Conservation (phyloP, 441 rosid genomes). For the Pelargonium fulgidum region DNA sequence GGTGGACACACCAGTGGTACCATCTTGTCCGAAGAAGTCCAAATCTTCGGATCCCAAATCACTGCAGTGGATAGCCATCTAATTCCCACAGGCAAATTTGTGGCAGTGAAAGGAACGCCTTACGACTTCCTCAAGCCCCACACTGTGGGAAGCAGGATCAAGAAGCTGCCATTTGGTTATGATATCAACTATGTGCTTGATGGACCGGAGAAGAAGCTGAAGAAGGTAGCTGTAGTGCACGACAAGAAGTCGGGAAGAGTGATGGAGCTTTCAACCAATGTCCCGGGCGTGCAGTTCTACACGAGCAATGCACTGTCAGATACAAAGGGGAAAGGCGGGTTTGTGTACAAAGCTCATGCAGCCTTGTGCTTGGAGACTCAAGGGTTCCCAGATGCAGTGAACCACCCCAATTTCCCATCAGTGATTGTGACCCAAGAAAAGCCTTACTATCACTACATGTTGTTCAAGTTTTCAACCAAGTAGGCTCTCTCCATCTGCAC, state of each 20-base stretch:
- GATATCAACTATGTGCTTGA: slow-evolving; percentile 72
- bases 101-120: slow-evolving; percentile 60
- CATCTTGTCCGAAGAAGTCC: slow-evolving; percentile 54
- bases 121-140: slow-evolving; percentile 57
- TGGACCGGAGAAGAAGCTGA: slow-evolving; percentile 23
- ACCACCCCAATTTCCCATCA: slow-evolving; percentile 65
- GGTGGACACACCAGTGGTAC: slow-evolving; percentile 63
- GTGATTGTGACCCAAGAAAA: slow-evolving; percentile 43
- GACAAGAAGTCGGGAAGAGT: slow-evolving; percentile 58
- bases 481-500: neutral
- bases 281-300: slow-evolving; percentile 75
- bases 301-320: slow-evolving; percentile 46
- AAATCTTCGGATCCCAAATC: slow-evolving; percentile 46
- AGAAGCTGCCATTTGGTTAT: slow-evolving; percentile 51
- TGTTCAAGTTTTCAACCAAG: slow-evolving; percentile 42
- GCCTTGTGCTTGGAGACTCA: slow-evolving; percentile 80
- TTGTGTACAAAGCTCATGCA: slow-evolving; percentile 46
- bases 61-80: slow-evolving; percentile 51
- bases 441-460: slow-evolving; percentile 53
- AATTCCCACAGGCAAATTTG: slow-evolving; percentile 65
- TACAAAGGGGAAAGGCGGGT: slow-evolving; percentile 63
- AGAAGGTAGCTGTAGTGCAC: slow-evolving; percentile 45
- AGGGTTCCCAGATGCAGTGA: slow-evolving; percentile 61
- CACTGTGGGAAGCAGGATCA: slow-evolving; percentile 43
- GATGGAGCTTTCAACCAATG: slow-evolving; percentile 55